Evolutionary conservation across 2,329 filamentous ascomycete genomes (phyloP), one percentile per base, ranked within the genome.

Genomic region (Coleophoma eucalyptorum): DNA sequence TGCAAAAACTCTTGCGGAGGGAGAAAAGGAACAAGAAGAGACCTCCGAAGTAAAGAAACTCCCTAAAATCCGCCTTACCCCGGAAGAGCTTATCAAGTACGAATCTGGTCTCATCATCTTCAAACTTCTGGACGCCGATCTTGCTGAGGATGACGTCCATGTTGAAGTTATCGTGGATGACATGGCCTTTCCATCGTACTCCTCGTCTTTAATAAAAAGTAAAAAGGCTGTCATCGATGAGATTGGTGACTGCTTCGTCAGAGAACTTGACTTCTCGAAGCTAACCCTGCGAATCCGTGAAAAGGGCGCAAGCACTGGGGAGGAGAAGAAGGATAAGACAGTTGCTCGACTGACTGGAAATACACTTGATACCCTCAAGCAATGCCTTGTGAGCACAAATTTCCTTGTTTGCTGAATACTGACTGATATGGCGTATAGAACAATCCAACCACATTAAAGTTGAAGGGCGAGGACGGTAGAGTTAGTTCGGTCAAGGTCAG

Each of bases 241-340:
- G 70, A 91, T 92, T 63, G 92, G 93, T 45, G 94, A 99, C 69
- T 94, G 91, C 49, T 91, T 99, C 70, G 89, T 99, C 53, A 90
- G 94, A 55, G 94, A 99, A 69, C 79, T 99, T n/a, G 95, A 99
- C 57, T 92, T 97, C 61, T 99, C 94, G 3, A 89, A 87, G 58
- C 83, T 99, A 52, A 97, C 92, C 0, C 79, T 99, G 57, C 89
- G 91, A 51, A 78, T 97, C 44, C 84, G 90, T 41, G 88, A 93
- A 63, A 90, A 91, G 66, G 78, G 83, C 15, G 87, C 96, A 58
- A 83, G 81, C 61, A 84, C 86, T 55, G 83, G 84, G 19, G 82
- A 87, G 44, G 84, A 79, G 38, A 72, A 80, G 69, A 72, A 48
- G 80, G 86, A 96, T 41, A 77, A 90, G 56, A 84, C 88, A 31